These are phyloP conservation scores for Pichia pseudocactophila DNA, from an alignment of 805 yeast species.

Conservation along the genomic window DNA sequence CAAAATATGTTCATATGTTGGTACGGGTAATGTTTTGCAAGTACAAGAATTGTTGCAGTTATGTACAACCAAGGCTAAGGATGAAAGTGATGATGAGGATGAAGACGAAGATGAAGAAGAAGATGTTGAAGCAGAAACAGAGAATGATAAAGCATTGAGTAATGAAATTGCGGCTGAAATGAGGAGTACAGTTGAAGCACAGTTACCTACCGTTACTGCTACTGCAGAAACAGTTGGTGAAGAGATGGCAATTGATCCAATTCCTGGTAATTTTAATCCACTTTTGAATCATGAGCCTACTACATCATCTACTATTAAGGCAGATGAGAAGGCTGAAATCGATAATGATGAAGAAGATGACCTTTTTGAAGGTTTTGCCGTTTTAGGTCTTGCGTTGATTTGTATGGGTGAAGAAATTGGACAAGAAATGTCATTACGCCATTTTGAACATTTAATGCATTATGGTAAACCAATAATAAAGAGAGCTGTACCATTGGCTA, in stretches of 20 bases:
- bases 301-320: constrained; percentile 18
- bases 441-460: constrained; percentile 95
- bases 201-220: constrained; percentile 27
- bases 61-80: constrained; percentile 65
- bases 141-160: constrained; percentile 11
- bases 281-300: constrained; percentile 12
- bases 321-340: constrained; percentile 26
- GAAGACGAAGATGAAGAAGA: constrained; percentile 42
- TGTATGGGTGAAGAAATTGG: constrained; percentile 99
- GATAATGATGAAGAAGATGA: constrained; percentile 39
- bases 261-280: constrained; percentile 6
- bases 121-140: constrained; percentile 31
- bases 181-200: constrained; percentile 22
- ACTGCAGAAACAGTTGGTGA: constrained; percentile 41
- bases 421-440: constrained; percentile 94
- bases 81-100: constrained; percentile 48
- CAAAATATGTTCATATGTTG: constrained; percentile 90
- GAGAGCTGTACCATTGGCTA: constrained; percentile 95
- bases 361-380: constrained; percentile 77
- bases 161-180: constrained; percentile 13
- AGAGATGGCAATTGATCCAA: constrained; percentile 20
- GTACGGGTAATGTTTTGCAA: constrained; percentile 94
- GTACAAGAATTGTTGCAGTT: constrained; percentile 86
- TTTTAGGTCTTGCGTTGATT: constrained; percentile 85
- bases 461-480: constrained; percentile 88